Evolutionary conservation across 192 early-diverging fungal genomes (phyloP).

Genomic region (Entophlyctis luteolus): DNA sequence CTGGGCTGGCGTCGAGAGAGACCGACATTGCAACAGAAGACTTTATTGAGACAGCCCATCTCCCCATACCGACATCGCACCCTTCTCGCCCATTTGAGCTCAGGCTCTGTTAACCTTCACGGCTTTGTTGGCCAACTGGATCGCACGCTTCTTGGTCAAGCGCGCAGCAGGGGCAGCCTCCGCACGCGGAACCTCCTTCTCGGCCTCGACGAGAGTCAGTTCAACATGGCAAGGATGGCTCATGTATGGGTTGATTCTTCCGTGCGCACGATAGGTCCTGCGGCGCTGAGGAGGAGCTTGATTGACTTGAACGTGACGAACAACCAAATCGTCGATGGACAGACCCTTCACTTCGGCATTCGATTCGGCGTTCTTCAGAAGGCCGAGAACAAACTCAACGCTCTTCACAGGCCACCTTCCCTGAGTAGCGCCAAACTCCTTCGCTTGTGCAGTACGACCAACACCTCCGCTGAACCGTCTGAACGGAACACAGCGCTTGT

Average conservation of each 20-base stretch:
- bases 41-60: too few species aligned
- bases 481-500: slow-evolving; percentile 97
- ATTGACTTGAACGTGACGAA: slow-evolving; percentile 97
- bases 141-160: slow-evolving; percentile 10
- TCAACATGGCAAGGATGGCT: slow-evolving; percentile 94
- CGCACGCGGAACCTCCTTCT: slow-evolving; percentile 74
- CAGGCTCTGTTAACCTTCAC: slow-evolving; percentile 24
- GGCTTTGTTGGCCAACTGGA: slow-evolving; percentile 14
- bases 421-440: slow-evolving; percentile 82
- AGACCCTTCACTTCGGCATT: slow-evolving; percentile 98
- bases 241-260: slow-evolving; percentile 95
- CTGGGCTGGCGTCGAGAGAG: too few species aligned
- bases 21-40: too few species aligned
- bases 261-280: slow-evolving; percentile 97
- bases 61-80: neutral
- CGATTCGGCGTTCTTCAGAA: slow-evolving; percentile 95
- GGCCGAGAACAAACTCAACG: slow-evolving; percentile 84
- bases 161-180: slow-evolving; percentile 15
- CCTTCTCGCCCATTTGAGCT: too few species aligned
- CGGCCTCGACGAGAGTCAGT: slow-evolving; percentile 87
- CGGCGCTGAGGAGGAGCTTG: slow-evolving; percentile 96
- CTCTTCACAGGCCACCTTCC: slow-evolving; percentile 98
- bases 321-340: slow-evolving; percentile 77
- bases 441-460: slow-evolving; percentile 95
- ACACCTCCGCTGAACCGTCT: slow-evolving; percentile 94